Base-by-base conservation (phyloP, 2,329 filamentous ascomycete species). In the Podosphaera fusca region DNA sequence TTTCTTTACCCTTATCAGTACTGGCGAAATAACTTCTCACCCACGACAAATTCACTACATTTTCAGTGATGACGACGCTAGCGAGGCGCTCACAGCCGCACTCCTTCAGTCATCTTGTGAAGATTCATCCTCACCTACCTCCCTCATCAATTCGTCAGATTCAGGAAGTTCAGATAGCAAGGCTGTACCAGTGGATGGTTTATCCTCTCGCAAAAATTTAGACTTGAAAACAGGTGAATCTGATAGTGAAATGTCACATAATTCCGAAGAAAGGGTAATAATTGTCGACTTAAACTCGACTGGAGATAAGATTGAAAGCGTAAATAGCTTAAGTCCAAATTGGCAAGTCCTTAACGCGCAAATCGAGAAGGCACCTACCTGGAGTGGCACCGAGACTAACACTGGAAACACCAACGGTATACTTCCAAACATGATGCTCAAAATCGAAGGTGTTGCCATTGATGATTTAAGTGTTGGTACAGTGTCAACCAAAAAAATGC, bases 31-130 rank as follows among this genome's bases (percentile, higher is more conserved):
- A 51, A 85, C 87, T 60, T 76, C 87, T 64, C 89, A 96, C 67
- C 92, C 90, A 1, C 38, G 52, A 1, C 81, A 79, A 56, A 81
- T 95, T 1, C 87, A 90, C 71, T 96, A 96, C 71, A 78, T 96
- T 65, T 96, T 98, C 72, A 79, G 80, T 63, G 89, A 96, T 69
- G 92, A 96, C 69, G 88, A 95, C 66, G 59, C 55, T n/a, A 78
- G 81, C 1, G 84, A 89, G 52, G 73, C 85, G 50, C 73, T 94
- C 42, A 84, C 84, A 1, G 75, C 80, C 42, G 81, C 84, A 1
- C 75, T 76, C 4, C 69, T 82, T 10, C 59, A 59, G 12, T 47
- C 46, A 30, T 53, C 34, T 10, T 36, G 21, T 21, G 33, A 38
- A 53, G 51, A 53, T n/a, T 12, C 21, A 12, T 38, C 51, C 9